Evolutionary conservation across 164 flowering plant species (phyloP).

Genomic region (Annona cherimola): DNA sequence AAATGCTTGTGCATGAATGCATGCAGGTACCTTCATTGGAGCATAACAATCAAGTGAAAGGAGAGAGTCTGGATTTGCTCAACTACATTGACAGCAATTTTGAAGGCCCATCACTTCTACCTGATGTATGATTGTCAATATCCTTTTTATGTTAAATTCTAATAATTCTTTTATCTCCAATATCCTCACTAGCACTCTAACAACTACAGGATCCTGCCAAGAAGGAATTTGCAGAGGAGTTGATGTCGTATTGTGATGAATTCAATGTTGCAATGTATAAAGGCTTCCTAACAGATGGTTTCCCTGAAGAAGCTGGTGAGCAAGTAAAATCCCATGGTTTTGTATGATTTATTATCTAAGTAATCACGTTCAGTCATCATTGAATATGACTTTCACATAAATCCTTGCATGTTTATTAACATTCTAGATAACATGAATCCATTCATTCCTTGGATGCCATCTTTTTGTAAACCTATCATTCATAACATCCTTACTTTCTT

Average conservation of each 20-base stretch:
- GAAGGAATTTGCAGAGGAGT: conserved; percentile 66
- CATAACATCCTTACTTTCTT: too few relatives aligned
- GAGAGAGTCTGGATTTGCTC: conserved; percentile 82
- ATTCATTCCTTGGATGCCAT: too few relatives aligned
- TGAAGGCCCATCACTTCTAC: conserved; percentile 71
- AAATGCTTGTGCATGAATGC: too few relatives aligned
- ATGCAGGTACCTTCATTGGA: conserved; percentile 80
- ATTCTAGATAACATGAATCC: too few relatives aligned
- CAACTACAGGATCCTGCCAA: conserved; percentile 58
- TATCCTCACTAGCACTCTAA: background rate
- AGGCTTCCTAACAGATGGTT: conserved; percentile 35
- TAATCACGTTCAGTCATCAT: background rate
- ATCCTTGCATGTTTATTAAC: too few relatives aligned
- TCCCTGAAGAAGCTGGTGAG: conserved; percentile 43
- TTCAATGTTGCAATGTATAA: conserved; percentile 31
- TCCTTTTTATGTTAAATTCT: background rate
- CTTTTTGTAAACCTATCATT: too few relatives aligned
- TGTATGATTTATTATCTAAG: background rate
- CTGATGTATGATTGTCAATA: conserved; percentile 46
- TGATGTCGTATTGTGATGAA: conserved; percentile 45
- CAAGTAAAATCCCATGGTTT: conserved; percentile 2
- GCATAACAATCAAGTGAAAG: conserved; percentile 68
- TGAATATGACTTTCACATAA: too few relatives aligned
- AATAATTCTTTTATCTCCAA: background rate
- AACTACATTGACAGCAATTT: conserved; percentile 69